Evolutionary conservation across 352 stramenopile genomes (phyloP), one percentile per base, ranked within the genome.

Genomic region (Phytophthora vignae): DNA sequence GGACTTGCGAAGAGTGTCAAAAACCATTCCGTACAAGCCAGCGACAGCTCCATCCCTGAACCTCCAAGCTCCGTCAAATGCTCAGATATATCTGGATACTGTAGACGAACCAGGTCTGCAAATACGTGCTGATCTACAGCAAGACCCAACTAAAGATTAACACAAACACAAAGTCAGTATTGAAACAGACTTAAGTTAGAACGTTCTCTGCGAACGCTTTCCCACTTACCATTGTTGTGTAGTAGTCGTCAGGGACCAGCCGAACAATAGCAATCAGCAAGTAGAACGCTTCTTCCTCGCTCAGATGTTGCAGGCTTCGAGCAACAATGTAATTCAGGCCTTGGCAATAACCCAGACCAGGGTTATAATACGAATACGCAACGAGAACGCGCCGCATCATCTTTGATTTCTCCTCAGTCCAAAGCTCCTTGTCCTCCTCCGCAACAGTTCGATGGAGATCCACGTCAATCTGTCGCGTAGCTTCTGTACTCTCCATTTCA

Each of bases 81-180:
- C 3, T 90, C 80, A 0, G 82, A 85, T 62, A 97, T 78, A 3
- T 93, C 80, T 2, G 87, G 87, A 19, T 84, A 85, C 53, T 95
- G 87, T 17, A 95, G 63, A 4, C 87, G 86, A 8, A 97, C 90
- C 19, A 97, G 75, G 64, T 95, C 89, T 1, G 88, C 84, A 75
- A 95, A 97, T 22, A 97, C 90, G 56, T 97, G 90, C 69, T 97
- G 90, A 55, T 97, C 90, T 14, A 97, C 82, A n/a, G 88, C 90
- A 7, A 96, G 63, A 15, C 90, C 90, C 3, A 97, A 69, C 88
- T 96, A 63, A 48, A 73, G 53, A 42, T 15, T 17, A 42, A 4
- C 5, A 42, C 5, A 17, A 49, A 10, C 42, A 15, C 15, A 19
- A n/a, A 10, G 42, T 49, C 6, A 49, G 42, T 22, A 49, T 42